phyloP scores from a whole-genome alignment of 345 rosid genomes.

The Boechera divaricarpa region DNA sequence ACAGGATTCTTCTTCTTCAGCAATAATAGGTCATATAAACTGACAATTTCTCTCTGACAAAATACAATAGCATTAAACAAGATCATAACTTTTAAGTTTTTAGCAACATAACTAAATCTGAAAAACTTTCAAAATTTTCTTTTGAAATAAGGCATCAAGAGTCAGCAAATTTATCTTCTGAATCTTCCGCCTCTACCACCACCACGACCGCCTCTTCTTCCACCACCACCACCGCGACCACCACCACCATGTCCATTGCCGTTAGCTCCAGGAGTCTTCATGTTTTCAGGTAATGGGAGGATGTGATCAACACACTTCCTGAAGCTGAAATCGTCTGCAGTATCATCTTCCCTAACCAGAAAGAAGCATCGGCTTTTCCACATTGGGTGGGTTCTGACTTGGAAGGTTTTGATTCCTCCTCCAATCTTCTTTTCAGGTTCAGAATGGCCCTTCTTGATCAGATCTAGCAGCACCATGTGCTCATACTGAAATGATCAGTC shows the following conservation, averaged over 20 bases:
- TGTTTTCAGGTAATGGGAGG: conserved; percentile 84
- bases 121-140: conserved; percentile 22
- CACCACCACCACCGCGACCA: conserved; percentile 54
- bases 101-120: conserved; percentile 13
- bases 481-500: conserved; percentile 62
- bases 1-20: neutral
- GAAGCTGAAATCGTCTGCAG: conserved; percentile 91
- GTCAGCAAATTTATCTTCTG: conserved; percentile 41
- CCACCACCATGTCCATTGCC: conserved; percentile 54
- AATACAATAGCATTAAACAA: conserved; percentile 16
- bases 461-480: conserved; percentile 67
- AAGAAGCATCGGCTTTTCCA: conserved; percentile 86
- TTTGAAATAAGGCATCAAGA: neutral
- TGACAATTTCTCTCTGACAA: conserved; percentile 17
- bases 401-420: conserved; percentile 69
- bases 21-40: conserved; percentile 16
- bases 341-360: conserved; percentile 72
- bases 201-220: conserved; percentile 61
- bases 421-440: conserved; percentile 89
- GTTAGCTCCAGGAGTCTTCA: conserved; percentile 58
- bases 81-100: conserved; percentile 13
- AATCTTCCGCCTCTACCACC: conserved; percentile 56
- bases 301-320: conserved; percentile 93
- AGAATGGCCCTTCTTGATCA: conserved; percentile 80
- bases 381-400: conserved; percentile 73